Conservation (phyloP, 148 eudicot species). For the Amaranthus hypochondriacus region DNA sequence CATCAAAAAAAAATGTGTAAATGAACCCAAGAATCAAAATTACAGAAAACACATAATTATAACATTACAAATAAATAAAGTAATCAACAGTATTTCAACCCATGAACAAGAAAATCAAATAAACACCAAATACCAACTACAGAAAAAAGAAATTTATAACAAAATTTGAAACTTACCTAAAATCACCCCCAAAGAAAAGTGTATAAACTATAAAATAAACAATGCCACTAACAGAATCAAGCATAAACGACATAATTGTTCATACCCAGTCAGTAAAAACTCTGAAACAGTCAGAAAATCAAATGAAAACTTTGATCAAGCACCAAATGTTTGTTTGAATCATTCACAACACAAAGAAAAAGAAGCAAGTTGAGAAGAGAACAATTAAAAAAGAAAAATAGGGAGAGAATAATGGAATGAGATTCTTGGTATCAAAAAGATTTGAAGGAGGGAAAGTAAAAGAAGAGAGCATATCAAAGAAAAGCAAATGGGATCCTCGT, state of each 20-base stretch:
- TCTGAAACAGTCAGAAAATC: slow-evolving; percentile 5
- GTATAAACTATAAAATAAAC: neutral
- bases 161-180: too few relatives aligned
- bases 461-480: neutral
- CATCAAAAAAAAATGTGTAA: neutral
- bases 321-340: neutral
- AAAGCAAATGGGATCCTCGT: slow-evolving; percentile 51
- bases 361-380: neutral
- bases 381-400: slow-evolving; percentile 3
- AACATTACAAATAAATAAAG: neutral
- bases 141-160: too few relatives aligned
- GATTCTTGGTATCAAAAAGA: slow-evolving; percentile 33
- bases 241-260: neutral
- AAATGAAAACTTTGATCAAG: neutral
- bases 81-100: neutral
- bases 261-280: slow-evolving; percentile 4
- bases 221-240: slow-evolving; percentile 17
- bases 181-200: too few relatives aligned
- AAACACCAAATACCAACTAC: slow-evolving; percentile 19
- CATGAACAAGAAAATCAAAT: neutral
- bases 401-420: slow-evolving; percentile 6
- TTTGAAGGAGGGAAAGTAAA: slow-evolving; percentile 16
- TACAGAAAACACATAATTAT: neutral
- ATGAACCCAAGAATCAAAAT: neutral
- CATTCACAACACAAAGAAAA: neutral